Percentiles rank a stretch among this genome's conserved stretches.
Evolutionary conservation across 352 stramenopile species (phyloP).

Genomic region (Phytophthora pinifolia): DNA sequence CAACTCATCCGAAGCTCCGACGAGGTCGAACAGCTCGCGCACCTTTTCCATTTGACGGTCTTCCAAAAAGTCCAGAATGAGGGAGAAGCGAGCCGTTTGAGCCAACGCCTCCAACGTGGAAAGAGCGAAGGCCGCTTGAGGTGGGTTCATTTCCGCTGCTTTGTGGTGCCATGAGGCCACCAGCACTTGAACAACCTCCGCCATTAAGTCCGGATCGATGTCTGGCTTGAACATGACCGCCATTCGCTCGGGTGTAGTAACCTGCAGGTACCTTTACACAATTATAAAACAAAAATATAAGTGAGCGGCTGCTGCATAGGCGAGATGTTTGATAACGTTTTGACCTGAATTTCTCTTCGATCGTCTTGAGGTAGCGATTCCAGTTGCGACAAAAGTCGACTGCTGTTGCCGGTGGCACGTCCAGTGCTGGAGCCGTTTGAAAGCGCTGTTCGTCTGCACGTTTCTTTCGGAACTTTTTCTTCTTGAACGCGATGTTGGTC

Average conservation of each 20-base stretch:
- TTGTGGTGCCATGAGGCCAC: slow-evolving; percentile 29
- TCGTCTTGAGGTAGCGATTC: slow-evolving; percentile 60
- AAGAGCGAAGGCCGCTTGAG: slow-evolving; percentile 36
- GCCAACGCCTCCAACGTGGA: slow-evolving; percentile 43
- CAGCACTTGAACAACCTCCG: slow-evolving; percentile 60
- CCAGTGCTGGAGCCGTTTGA: slow-evolving; percentile 22
- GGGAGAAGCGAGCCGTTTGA: slow-evolving; percentile 48
- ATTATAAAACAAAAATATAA: too few relatives aligned
- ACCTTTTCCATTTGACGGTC: slow-evolving; percentile 61
- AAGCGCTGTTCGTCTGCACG: slow-evolving; percentile 28
- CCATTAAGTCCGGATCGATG: slow-evolving; percentile 74
- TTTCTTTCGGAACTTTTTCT: slow-evolving; percentile 31
- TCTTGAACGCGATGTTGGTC: slow-evolving; percentile 73
- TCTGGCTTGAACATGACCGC: slow-evolving; percentile 61
- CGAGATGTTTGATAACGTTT: background rate
- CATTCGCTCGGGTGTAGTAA: slow-evolving; percentile 51
- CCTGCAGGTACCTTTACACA: slow-evolving; percentile 51
- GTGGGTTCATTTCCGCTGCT: background rate
- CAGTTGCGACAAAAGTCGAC: slow-evolving; percentile 75
- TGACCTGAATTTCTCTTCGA: slow-evolving; percentile 54
- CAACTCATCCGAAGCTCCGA: slow-evolving; percentile 6
- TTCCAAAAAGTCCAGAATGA: slow-evolving; percentile 74
- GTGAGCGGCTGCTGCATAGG: too few relatives aligned
- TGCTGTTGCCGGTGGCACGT: slow-evolving; percentile 38
- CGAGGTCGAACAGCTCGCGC: slow-evolving; percentile 26